Base-by-base conservation (phyloP, 1,284 basidiomycete genomes). In the Leccinum subfulvum region DNA sequence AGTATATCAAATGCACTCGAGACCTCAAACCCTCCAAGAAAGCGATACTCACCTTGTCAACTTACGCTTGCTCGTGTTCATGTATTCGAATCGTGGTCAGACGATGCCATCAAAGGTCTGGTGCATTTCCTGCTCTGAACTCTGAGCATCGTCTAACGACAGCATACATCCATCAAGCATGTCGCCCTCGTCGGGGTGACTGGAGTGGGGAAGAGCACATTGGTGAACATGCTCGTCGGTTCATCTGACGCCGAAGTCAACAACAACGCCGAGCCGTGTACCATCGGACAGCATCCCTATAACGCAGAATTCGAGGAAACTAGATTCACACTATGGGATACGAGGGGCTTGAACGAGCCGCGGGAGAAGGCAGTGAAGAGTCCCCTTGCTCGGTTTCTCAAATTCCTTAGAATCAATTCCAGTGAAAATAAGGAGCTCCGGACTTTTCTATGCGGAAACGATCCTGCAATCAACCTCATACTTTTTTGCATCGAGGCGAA, bases 161-260 rank as follows among this genome's bases (percentile, higher is more conserved):
- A 68, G 69, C 18, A 35, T 9, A 3, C 14, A 56, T 37, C 16
- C 37, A 49, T 23, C 14, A 64, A 66, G 44, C 28, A 28, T 28
- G 28, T 30, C 28, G 61, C 60, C 26, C 23, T 68, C 56, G 66
- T 68, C 13, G 65, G 68, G 33, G 10, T 52, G 23, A 67, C 65
- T 3, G 67, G 69, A 8, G 69, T 55, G 13, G 67, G 67, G 33
- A 67, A 68, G 67, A 65, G 67, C 53, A 70, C 69, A 7, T 30
- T 69, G n/a, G 59, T 68, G 54, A 69, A 68, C 30, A 28, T 71
- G 28, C 66, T 71, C 52, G 18, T 4, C 6, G 62, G 47, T 26
- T 53, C 55, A n/a, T 1, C 37, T 33, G 11, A 18, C 6, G 66
- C 68, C 51, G 3, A 44, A 23, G 61, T 59, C 4, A 66, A 14